Evolutionary conservation across 2,329 filamentous ascomycete species (phyloP), one percentile per base, ranked within the genome.

Genomic region (Eutypa lata): DNA sequence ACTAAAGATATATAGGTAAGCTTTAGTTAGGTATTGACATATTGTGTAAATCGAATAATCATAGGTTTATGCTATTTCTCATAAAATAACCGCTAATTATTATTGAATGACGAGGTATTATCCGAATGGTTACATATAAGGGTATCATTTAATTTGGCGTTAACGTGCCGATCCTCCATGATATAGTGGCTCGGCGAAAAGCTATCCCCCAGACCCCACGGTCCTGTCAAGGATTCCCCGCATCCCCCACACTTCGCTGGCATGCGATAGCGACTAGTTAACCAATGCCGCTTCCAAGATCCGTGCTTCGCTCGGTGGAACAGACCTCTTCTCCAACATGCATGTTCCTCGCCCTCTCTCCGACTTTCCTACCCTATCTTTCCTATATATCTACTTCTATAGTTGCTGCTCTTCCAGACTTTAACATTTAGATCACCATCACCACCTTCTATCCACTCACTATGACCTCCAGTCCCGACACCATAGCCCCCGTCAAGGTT

Each of bases 381-480:
- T 43, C n/a, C 6, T 6, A 28, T 44, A 44, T 24, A 45, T 45
- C 22, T 24, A 18, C 22, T 35, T 35, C 13, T 18, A 38, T 14
- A 38, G 35, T 18, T 16, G 6, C 35, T 38, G 7, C 13, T 28
- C 42, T n/a, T 24, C 7, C 14, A 14, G 21, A 16, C 21, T 8
- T 7, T 5, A 6, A n/a, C 42, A 21, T 26, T 13, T 2, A 18
- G 7, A 45, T 26, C 19, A 42, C 38, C 5, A 22, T 21, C 38
- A 8, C 31, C 6, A n/a, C n/a, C 19, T 11, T 55, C 40, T 33
- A 66, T 65, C 31, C 6, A n/a, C n/a, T 11, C 7, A 56, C 40
- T 33, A 66, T 65, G 64, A 54, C 53, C 31, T 46, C 47, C 10
- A 48, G 33, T 21, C 22, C 50, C 48, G 61, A 65, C 48, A 58